phyloP scores from a whole-genome alignment of 352 stramenopile species.

The Phytophthora constricta region DNA sequence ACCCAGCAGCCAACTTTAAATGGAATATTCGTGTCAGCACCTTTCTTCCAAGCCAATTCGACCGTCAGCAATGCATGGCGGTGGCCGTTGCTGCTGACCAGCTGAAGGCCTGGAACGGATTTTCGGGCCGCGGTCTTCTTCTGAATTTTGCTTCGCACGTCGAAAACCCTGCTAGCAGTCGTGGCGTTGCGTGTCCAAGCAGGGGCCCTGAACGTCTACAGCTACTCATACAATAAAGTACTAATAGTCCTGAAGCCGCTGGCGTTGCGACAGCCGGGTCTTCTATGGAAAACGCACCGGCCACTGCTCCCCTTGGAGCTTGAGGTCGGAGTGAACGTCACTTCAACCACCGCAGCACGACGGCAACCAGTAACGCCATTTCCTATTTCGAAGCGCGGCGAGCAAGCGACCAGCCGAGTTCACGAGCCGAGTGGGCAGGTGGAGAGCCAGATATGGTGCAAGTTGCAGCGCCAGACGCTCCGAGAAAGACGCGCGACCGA shows the following conservation, averaged over 20 bases:
- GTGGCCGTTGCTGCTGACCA: background rate
- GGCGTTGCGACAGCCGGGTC: constrained; percentile 10
- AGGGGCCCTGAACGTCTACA: background rate
- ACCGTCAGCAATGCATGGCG: constrained; percentile 12
- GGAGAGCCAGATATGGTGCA: constrained; percentile 16
- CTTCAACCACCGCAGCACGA: constrained; percentile 23
- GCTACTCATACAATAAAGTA: background rate
- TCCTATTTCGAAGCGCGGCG: constrained; percentile 35
- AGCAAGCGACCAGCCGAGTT: constrained; percentile 10
- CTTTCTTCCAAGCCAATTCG: no score
- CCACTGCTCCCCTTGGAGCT: constrained; percentile 9
- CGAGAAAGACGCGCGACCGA: constrained; percentile 23
- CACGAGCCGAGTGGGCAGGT: no score
- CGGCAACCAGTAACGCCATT: constrained; percentile 38
- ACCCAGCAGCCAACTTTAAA: constrained; percentile 38
- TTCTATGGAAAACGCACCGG: constrained; percentile 38
- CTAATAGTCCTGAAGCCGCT: background rate
- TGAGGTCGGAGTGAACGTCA: constrained; percentile 37
- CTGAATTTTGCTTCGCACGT: background rate
- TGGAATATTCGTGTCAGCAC: constrained; percentile 26
- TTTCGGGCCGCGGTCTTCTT: no score
- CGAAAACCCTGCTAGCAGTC: background rate
- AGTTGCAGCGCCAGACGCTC: background rate
- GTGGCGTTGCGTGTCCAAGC: background rate
- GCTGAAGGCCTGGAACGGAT: no score